Conservation (phyloP, 2,329 filamentous ascomycete genomes). For the Purpureocillium lavendulum region DNA sequence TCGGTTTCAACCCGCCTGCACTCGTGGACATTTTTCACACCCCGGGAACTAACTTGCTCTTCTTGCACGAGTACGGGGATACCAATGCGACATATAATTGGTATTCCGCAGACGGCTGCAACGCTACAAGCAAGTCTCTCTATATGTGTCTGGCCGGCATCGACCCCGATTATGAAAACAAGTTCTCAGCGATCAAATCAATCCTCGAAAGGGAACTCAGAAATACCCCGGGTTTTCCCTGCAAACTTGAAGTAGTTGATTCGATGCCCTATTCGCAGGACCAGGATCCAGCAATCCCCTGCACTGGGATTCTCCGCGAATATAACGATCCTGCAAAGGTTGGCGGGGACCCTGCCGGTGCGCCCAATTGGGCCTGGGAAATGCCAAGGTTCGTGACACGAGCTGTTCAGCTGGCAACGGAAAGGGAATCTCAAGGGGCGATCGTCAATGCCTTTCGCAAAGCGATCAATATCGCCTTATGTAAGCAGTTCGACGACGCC, state of each 20-base stretch:
- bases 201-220: not conserved
- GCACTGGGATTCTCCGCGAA: not conserved
- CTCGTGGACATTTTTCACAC: not conserved
- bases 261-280: not conserved
- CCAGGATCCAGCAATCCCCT: not conserved
- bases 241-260: not conserved
- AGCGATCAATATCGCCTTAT: not conserved
- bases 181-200: not conserved
- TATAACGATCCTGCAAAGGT: not conserved
- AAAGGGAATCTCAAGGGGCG: not conserved
- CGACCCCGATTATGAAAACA: not conserved
- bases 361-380: not conserved
- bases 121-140: not conserved
- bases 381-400: not conserved
- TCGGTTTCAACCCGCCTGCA: not conserved
- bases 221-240: not conserved
- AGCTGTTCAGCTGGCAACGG: not conserved
- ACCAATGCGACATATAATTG: not conserved
- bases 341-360: not conserved
- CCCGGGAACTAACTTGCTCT: not conserved
- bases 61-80: not conserved
- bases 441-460: not conserved
- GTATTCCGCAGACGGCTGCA: not conserved
- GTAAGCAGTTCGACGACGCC: conserved; percentile 3
- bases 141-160: not conserved